Evolutionary conservation across 345 rosid species (phyloP).

Genomic region (Reutealis trisperma): DNA sequence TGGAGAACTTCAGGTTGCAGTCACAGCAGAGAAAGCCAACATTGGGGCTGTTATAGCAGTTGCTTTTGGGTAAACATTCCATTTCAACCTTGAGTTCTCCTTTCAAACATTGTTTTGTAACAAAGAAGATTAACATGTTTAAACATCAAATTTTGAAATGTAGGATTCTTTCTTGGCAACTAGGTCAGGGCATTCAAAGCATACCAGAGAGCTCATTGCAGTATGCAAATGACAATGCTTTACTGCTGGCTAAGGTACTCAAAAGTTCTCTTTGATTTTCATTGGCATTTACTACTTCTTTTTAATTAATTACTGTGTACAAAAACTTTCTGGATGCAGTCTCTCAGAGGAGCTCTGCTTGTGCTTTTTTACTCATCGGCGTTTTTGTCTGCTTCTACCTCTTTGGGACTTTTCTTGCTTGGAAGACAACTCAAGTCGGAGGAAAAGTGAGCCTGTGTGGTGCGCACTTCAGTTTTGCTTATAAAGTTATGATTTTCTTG

Average conservation of each 20-base stretch:
- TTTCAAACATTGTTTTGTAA: neutral
- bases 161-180: slow-evolving; percentile 84
- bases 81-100: slow-evolving; percentile 7
- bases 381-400: slow-evolving; percentile 58
- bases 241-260: slow-evolving; percentile 71
- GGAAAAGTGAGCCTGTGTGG: slow-evolving; percentile 41
- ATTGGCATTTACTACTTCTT: slow-evolving; percentile 6
- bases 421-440: slow-evolving; percentile 62
- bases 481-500: neutral
- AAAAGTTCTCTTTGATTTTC: neutral
- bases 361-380: slow-evolving; percentile 60
- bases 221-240: slow-evolving; percentile 91
- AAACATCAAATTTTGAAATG: slow-evolving; percentile 23
- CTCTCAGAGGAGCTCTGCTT: slow-evolving; percentile 75
- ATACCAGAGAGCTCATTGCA: slow-evolving; percentile 78
- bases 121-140: neutral
- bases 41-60: slow-evolving; percentile 69
- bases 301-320: neutral
- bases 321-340: slow-evolving; percentile 52
- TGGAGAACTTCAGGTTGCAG: slow-evolving; percentile 89
- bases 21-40: slow-evolving; percentile 70
- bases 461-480: slow-evolving; percentile 13
- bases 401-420: slow-evolving; percentile 62
- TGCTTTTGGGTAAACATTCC: slow-evolving; percentile 64
- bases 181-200: slow-evolving; percentile 71